Evolutionary conservation across 2,329 filamentous ascomycete genomes (phyloP).

Genomic region (Sarocladiaceae sp.): DNA sequence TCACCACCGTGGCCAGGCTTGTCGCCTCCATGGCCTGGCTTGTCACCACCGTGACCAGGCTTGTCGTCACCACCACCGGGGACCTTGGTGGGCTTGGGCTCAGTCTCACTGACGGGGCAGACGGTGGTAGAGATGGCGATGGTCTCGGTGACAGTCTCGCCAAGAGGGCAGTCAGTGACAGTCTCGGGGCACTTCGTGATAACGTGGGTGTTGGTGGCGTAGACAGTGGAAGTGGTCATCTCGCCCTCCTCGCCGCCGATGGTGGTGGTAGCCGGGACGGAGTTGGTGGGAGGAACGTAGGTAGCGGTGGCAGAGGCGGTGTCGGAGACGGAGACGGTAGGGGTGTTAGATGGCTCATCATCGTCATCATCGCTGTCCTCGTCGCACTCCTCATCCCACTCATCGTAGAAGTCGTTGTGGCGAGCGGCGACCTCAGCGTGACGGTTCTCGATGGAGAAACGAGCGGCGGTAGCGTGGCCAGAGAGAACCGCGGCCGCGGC

Average conservation of each 20-base stretch:
- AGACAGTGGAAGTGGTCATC: constrained; percentile 37
- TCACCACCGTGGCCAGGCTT: neutral
- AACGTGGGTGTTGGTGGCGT: constrained; percentile 34
- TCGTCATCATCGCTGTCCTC: constrained; percentile 15
- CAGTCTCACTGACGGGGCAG: constrained; percentile 24
- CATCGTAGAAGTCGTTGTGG: neutral
- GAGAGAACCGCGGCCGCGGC: constrained; percentile 3
- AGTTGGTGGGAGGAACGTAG: constrained; percentile 10
- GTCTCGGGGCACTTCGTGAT: constrained; percentile 21
- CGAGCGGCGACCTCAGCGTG: neutral
- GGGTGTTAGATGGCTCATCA: neutral
- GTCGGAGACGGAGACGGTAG: neutral
- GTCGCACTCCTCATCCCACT: constrained; percentile 14
- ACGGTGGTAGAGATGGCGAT: constrained; percentile 28
- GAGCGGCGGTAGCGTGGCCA: constrained; percentile 5
- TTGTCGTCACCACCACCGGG: neutral
- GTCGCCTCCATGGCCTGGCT: neutral
- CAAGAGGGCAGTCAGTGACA: constrained; percentile 12
- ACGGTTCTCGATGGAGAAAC: constrained; percentile 8
- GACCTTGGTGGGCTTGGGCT: neutral
- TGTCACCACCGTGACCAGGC: neutral
- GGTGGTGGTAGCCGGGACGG: constrained; percentile 12
- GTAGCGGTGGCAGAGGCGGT: neutral
- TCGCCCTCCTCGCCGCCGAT: constrained; percentile 11
- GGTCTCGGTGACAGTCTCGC: constrained; percentile 16